A percentile compares a stretch with the other conserved stretches of the same genome.
These are phyloP conservation scores for Penicillium crustosum DNA, from an alignment of 2,329 filamentous ascomycete species.

Conservation along the genomic window DNA sequence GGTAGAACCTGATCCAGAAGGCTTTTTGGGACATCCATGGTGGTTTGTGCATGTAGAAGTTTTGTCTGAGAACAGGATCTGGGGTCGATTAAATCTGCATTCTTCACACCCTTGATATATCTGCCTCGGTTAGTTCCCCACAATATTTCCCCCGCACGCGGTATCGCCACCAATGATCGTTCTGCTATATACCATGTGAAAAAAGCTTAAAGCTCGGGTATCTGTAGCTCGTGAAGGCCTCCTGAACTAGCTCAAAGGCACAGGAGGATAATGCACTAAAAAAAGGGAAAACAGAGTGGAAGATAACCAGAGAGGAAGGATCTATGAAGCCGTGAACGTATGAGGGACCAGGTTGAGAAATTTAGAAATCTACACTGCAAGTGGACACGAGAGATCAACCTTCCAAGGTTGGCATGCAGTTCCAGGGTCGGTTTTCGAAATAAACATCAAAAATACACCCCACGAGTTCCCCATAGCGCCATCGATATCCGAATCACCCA, in stretches of 20 bases:
- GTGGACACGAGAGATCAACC: not conserved
- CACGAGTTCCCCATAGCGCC: not conserved
- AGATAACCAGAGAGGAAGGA: not conserved
- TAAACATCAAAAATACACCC: too few relatives aligned
- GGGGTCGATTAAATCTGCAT: not conserved
- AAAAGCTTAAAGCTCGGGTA: not conserved
- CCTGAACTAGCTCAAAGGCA: not conserved
- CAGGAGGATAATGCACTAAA: not conserved
- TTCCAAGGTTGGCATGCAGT: too few relatives aligned
- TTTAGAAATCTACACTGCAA: not conserved
- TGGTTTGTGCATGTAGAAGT: not conserved
- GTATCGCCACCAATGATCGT: not conserved
- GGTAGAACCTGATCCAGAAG: constrained; percentile 4
- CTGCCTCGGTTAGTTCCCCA: constrained; percentile 7
- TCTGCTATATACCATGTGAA: constrained; percentile 1
- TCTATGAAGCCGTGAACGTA: not conserved
- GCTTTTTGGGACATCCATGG: constrained; percentile 1
- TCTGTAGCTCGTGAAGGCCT: not conserved
- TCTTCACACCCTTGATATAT: not conserved
- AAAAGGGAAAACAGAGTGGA: not conserved
- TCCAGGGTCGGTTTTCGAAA: not conserved
- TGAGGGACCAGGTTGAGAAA: not conserved
- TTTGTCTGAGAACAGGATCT: not conserved
- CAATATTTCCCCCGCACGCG: not conserved
- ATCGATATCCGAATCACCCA: not conserved